Evolutionary conservation across 2,329 filamentous ascomycete genomes (phyloP).

Genomic region (Aspergillus cejpii): DNA sequence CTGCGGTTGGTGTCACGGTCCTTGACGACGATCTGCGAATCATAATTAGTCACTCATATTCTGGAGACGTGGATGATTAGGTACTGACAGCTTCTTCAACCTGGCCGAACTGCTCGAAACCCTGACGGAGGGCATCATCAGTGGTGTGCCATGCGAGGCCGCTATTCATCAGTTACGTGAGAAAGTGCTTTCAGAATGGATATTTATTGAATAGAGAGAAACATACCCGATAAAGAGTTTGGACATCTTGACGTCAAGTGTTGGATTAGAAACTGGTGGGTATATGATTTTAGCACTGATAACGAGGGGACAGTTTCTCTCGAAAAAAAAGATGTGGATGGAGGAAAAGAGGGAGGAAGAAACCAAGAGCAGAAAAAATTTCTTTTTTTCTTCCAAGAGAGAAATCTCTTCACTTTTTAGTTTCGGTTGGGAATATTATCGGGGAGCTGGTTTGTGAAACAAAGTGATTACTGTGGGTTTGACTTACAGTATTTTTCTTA

Average conservation of each 20-base stretch:
- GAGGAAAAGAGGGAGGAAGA: not conserved
- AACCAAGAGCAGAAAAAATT: not conserved
- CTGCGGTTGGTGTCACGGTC: constrained; percentile 94
- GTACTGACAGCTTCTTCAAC: constrained; percentile 90
- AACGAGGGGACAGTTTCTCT: not conserved
- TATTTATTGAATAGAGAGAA: constrained; percentile 11
- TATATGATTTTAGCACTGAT: not conserved
- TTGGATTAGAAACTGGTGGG: not conserved
- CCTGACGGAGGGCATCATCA: constrained; percentile 74
- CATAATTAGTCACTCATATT: constrained; percentile 2
- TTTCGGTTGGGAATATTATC: too few relatives aligned
- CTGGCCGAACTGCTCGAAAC: constrained; percentile 84
- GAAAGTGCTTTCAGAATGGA: constrained; percentile 14
- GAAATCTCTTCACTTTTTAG: not conserved
- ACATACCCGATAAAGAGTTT: constrained; percentile 92
- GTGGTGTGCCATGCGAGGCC: constrained; percentile 99
- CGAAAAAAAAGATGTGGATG: not conserved
- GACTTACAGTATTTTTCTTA: not conserved
- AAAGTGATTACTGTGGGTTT: too few relatives aligned
- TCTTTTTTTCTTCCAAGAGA: not conserved
- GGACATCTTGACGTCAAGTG: constrained; percentile 56
- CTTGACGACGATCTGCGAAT: constrained; percentile 80
- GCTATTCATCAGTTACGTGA: constrained; percentile 43
- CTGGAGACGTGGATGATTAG: constrained; percentile 1
- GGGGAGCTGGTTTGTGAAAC: not conserved